Evolutionary conservation across 1,284 basidiomycete species (phyloP).

Genomic region (Mycena citricolor): DNA sequence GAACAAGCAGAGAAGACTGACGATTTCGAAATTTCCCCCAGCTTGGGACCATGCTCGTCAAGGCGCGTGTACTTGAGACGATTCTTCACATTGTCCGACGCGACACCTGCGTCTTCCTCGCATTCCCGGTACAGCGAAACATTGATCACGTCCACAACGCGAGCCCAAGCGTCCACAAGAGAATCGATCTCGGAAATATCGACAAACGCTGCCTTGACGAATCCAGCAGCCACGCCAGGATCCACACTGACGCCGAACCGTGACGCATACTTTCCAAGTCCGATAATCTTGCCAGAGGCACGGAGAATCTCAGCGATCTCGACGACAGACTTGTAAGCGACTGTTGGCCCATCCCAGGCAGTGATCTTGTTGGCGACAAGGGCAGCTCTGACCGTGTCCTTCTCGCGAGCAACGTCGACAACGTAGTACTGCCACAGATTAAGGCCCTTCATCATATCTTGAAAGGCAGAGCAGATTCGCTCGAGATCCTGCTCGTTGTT

Average conservation of each 20-base stretch:
- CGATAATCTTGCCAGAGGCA: constrained; percentile 52
- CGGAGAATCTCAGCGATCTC: constrained; percentile 70
- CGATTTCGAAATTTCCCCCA: constrained; percentile 80
- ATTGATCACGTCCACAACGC: constrained; percentile 83
- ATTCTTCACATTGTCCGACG: constrained; percentile 73
- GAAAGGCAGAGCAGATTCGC: constrained; percentile 62
- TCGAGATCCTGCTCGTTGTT: constrained; percentile 69
- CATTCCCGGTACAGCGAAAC: constrained; percentile 85
- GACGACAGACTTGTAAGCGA: constrained; percentile 59
- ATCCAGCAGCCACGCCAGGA: constrained; percentile 58
- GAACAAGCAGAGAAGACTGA: constrained; percentile 39
- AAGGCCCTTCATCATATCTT: constrained; percentile 58
- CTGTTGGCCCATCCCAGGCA: constrained; percentile 56
- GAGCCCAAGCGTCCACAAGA: constrained; percentile 70
- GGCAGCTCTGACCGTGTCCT: constrained; percentile 51
- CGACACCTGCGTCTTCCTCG: constrained; percentile 77
- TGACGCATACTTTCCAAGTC: constrained; percentile 58
- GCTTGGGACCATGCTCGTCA: constrained; percentile 78
- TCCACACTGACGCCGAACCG: constrained; percentile 72
- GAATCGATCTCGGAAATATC: constrained; percentile 51
- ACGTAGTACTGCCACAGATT: constrained; percentile 93
- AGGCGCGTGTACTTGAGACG: constrained; percentile 80
- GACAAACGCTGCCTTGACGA: constrained; percentile 70
- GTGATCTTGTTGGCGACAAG: constrained; percentile 44
- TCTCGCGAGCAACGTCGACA: constrained; percentile 68